Percentiles rank a stretch among this genome's conserved stretches.
These are phyloP conservation scores for Ceratocystis cacaofunesta DNA, from an alignment of 2,329 filamentous ascomycete genomes.

Conservation along the genomic window DNA sequence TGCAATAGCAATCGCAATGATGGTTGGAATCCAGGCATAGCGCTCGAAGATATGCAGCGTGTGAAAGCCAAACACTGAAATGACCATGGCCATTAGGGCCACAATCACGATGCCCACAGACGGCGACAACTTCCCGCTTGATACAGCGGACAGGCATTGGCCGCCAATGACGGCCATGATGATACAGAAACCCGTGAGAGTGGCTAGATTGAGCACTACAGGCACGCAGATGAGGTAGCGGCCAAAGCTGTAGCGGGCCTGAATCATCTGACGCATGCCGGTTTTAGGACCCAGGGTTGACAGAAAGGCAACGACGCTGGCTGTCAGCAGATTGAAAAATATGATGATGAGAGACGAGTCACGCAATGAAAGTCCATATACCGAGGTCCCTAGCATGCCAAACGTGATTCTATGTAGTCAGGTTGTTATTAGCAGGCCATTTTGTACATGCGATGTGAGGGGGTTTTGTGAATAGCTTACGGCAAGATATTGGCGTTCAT, in stretches of 20 bases:
- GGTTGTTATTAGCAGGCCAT: too few relatives aligned
- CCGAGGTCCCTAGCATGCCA: slow-evolving; percentile 43
- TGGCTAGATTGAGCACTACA: slow-evolving; percentile 47
- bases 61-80: slow-evolving; percentile 47
- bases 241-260: slow-evolving; percentile 47
- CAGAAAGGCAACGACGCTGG: slow-evolving; percentile 39
- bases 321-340: slow-evolving; percentile 45
- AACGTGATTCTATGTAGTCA: slow-evolving; percentile 37
- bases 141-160: slow-evolving; percentile 41
- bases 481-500: slow-evolving; percentile 35
- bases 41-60: slow-evolving; percentile 43
- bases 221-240: slow-evolving; percentile 44
- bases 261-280: slow-evolving; percentile 51
- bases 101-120: slow-evolving; percentile 48
- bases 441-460: background rate
- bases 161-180: slow-evolving; percentile 47
- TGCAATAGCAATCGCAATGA: slow-evolving; percentile 40
- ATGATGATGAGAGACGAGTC: slow-evolving; percentile 44
- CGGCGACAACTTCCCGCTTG: slow-evolving; percentile 33
- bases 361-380: slow-evolving; percentile 40
- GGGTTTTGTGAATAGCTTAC: slow-evolving; percentile 22
- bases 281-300: slow-evolving; percentile 45
- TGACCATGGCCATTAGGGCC: slow-evolving; percentile 38
- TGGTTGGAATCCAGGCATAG: slow-evolving; percentile 40
- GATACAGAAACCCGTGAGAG: slow-evolving; percentile 47